phyloP scores from a whole-genome alignment of 2,329 filamentous ascomycete genomes.

The Aspergillus ibericus region DNA sequence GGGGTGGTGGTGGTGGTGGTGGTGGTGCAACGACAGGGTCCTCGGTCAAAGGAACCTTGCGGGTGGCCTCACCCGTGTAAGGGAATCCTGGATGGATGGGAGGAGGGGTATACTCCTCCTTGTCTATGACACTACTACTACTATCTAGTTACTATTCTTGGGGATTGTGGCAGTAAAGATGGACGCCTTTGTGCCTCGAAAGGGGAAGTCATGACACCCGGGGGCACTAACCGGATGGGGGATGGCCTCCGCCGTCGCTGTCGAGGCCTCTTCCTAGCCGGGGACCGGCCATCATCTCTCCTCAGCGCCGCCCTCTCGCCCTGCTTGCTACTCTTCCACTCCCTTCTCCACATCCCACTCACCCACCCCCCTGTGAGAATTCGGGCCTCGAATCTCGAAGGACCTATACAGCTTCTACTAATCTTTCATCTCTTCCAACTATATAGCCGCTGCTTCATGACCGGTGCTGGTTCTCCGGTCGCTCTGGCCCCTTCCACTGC shows the following conservation, averaged over 20 bases:
- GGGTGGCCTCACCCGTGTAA: conserved; percentile 17
- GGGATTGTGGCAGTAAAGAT: background rate
- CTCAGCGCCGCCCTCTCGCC: background rate
- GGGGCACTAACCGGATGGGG: conserved; percentile 17
- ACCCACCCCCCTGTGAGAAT: background rate
- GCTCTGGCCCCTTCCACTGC: conserved; percentile 4
- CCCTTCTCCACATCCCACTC: background rate
- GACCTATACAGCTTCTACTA: background rate
- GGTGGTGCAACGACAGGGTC: conserved; percentile 13
- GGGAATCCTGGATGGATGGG: background rate
- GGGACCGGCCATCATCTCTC: conserved; percentile 15
- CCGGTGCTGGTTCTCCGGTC: conserved; percentile 12
- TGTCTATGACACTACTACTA: background rate
- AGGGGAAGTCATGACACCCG: conserved; percentile 7
- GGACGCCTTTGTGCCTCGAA: conserved; percentile 10
- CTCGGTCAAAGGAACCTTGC: conserved; percentile 19
- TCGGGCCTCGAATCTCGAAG: background rate
- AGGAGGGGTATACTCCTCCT: background rate
- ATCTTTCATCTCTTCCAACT: conserved; percentile 2
- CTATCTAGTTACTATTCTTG: background rate
- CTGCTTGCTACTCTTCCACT: background rate
- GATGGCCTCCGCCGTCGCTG: conserved; percentile 16
- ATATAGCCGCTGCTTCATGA: conserved; percentile 8
- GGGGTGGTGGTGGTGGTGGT: conserved; percentile 11
- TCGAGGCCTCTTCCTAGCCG: background rate